Evolutionary conservation across 164 flowering plant species (phyloP), one percentile per base, ranked within the genome.

Genomic region (Macadamia integrifolia): DNA sequence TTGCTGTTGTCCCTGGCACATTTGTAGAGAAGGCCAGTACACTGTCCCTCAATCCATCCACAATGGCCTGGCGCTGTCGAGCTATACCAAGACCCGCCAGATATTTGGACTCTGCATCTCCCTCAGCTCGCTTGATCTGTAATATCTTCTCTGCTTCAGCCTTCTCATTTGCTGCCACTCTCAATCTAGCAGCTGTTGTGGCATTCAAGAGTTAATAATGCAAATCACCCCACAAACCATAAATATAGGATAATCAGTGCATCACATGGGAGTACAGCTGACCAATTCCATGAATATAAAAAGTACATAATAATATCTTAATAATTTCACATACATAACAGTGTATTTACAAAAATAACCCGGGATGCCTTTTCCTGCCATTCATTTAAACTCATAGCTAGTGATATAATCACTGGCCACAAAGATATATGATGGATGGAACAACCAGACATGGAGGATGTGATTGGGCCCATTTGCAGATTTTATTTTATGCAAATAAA

Each of bases 31-130:
- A 90, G 44, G 86, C 89, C 7, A 90, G 86, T 32, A 90, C 97
- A 48, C 93, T 90, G 77, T 90, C 92, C 66, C 97, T 82, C 72
- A 90, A 73, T 55, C 97, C 97, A 61, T 90, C 97, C 1, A 90
- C 97, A 58, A 90, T 90, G 65, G 97, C 97, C 71, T 90, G 97
- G 30, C 96, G 83, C 79, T 90, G 96, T 32, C 93, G 77, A 35
- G 96, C 91, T 62, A 90, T 80, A 9, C 96, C 96, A 52, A 90
- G 75, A 14, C 96, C 96, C 17, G 91, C 71, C 23, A 90, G 78
- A 69, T 87, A 90, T 68, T 88, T 88, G 13, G 93, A 74, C 73
- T 90, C 96, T 0, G 96, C 93, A 1, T 90, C 92, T 76, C 93
- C 93, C 65, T 88, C 96, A 0, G 93, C 96, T 60, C 85, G 73